These are phyloP conservation scores for Suillus ampliporus DNA, from an alignment of 768 basidiomycete genomes.

Conservation along the genomic window DNA sequence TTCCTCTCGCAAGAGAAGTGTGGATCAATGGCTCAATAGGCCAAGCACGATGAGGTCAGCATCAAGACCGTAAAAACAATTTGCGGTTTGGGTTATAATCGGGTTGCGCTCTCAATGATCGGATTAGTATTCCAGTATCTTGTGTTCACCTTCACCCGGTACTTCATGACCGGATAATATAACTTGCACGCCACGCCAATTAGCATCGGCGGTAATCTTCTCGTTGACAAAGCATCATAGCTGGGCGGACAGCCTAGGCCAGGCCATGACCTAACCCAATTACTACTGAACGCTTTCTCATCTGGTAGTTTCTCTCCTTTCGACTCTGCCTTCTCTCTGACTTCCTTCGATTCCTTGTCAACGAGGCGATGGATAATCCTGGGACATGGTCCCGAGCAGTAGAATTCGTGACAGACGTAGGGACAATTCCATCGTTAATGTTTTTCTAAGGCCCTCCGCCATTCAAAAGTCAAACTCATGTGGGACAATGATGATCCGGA, in stretches of 20 bases:
- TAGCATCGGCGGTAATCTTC: slow-evolving; percentile 96
- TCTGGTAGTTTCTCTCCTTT: slow-evolving; percentile 92
- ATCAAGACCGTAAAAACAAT: slow-evolving; percentile 98
- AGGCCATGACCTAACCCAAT: slow-evolving; percentile 99
- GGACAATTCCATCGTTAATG: slow-evolving; percentile 31
- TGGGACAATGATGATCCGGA: slow-evolving; percentile 99
- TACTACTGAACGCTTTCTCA: slow-evolving; percentile 96
- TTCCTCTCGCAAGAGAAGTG: slow-evolving; percentile 98
- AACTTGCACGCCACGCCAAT: slow-evolving; percentile 92
- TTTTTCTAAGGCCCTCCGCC: slow-evolving; percentile 78
- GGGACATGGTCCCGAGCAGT: slow-evolving; percentile 69
- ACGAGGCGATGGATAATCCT: slow-evolving; percentile 78
- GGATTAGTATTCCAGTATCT: slow-evolving; percentile 99
- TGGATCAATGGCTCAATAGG: slow-evolving; percentile 94
- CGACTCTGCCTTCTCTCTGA: slow-evolving; percentile 82
- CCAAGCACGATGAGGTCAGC: slow-evolving; percentile 99
- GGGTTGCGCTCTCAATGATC: slow-evolving; percentile 90
- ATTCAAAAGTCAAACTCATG: slow-evolving; percentile 96
- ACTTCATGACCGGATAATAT: slow-evolving; percentile 97
- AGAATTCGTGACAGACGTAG: slow-evolving; percentile 92
- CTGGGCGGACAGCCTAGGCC: slow-evolving; percentile 85
- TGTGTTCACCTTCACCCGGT: slow-evolving; percentile 99
- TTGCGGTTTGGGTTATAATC: slow-evolving; percentile 98
- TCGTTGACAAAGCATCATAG: slow-evolving; percentile 97
- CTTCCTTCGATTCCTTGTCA: slow-evolving; percentile 88